phyloP scores from a whole-genome alignment of 345 rosid genomes.

The Eucalyptus melliodora region DNA sequence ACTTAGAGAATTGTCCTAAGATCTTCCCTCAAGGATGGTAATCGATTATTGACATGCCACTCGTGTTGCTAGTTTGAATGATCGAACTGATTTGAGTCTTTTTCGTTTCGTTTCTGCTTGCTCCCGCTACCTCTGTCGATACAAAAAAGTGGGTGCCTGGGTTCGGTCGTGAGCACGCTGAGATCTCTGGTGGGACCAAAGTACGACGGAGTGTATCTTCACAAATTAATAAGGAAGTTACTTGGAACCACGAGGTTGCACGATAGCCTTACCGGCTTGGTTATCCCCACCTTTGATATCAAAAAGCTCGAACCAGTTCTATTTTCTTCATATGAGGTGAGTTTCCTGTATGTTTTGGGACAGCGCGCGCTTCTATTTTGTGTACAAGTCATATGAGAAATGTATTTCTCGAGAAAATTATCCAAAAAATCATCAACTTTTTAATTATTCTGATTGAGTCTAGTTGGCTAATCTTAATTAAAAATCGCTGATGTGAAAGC shows the following conservation, averaged over 20 bases:
- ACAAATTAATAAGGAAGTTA: not conserved
- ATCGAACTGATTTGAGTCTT: not conserved
- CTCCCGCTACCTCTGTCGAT: not conserved
- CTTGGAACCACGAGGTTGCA: not conserved
- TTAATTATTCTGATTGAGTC: too few relatives aligned
- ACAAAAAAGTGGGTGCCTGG: slow-evolving; percentile 14
- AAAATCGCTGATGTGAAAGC: fast-evolving
- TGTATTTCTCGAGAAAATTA: not conserved
- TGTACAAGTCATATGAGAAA: not conserved
- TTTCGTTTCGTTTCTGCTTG: not conserved
- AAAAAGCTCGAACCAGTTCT: slow-evolving; percentile 4
- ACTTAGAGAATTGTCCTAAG: slow-evolving; percentile 33
- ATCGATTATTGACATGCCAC: not conserved
- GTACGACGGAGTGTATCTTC: not conserved
- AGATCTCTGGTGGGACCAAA: not conserved
- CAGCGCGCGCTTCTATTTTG: not conserved
- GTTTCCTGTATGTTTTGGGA: not conserved
- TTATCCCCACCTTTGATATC: slow-evolving; percentile 18
- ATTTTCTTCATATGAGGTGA: slow-evolving; percentile 4
- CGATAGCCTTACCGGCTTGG: slow-evolving; percentile 5
- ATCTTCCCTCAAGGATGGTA: slow-evolving; percentile 59
- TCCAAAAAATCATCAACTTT: too few relatives aligned
- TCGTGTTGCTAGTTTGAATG: not conserved
- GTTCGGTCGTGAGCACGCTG: slow-evolving; percentile 10
- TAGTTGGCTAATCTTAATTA: too few relatives aligned